Base-by-base conservation (phyloP, 176 grass and related monocot species). In the Rhynchospora breviuscula region DNA sequence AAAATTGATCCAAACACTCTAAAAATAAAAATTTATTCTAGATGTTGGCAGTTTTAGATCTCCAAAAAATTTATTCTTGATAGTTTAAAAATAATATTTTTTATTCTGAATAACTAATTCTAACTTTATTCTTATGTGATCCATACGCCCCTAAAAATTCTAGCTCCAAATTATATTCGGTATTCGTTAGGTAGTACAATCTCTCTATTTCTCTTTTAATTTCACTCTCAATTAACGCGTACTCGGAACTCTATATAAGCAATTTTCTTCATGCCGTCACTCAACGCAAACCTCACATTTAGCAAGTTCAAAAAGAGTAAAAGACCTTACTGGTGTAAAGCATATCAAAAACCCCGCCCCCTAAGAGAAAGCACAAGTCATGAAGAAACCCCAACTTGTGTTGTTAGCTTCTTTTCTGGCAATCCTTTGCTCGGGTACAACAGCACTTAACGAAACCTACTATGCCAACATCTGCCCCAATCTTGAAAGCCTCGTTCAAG, bases 401-500 rank as follows among this genome's bases (percentile, higher is more conserved):
- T 3, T 80, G 1, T 62, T 80, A 61, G 29, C 5, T 61, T 80
- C 29, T 21, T 2, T 44, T 45, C 56, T 80, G 19, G 15, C 58
- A 61, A 80, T 45, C 29, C 0, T 80, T 45, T 62, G 5, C 52
- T 11, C 52, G 2, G 40, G 54, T 12, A 33, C 57, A 63, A 63
- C 79, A 0, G 79, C 56, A 12, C 88, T 95, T 70, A 92, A 46
- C 45, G 84, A 54, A 64, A 89, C 25, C 64, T 90, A 94, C 84
- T 94, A 94, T 80, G 86, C 86, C 4, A 60, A 63, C 49, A 83
- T 89, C 40, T 95, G 93, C 83, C 93, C 90, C 7, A 89, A 90
- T 85, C 88, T 92, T 68, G 90, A 92, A 85, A 63, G 79, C 18
- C 83, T 94, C 21, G 90, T 94, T 35, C 90, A 88, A 64, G 84